These are phyloP conservation scores for Aureobasidium uvarum DNA, from an alignment of 2,329 filamentous ascomycete genomes.

Conservation along the genomic window DNA sequence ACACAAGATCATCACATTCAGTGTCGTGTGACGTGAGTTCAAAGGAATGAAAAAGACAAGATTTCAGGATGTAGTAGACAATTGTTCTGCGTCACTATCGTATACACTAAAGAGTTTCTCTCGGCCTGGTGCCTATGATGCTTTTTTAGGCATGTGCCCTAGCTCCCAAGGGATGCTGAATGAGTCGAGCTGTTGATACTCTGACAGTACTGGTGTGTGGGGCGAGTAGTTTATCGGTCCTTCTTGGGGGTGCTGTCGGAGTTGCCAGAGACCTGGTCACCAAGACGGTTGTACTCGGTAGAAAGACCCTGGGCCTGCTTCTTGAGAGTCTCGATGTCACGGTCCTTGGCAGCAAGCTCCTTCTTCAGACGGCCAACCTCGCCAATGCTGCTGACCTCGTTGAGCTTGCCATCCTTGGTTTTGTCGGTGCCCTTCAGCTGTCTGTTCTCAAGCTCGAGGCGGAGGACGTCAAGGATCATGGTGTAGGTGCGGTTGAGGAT, in stretches of 20 bases:
- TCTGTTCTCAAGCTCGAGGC: slow-evolving; percentile 90
- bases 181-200: background rate
- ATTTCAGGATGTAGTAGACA: slow-evolving; percentile 3
- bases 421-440: slow-evolving; percentile 66
- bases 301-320: slow-evolving; percentile 84
- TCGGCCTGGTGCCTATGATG: slow-evolving; percentile 13
- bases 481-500: slow-evolving; percentile 99
- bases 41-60: background rate
- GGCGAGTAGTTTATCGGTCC: slow-evolving; percentile 47
- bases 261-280: slow-evolving; percentile 70
- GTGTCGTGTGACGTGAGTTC: slow-evolving; percentile 8
- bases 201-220: background rate
- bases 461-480: slow-evolving; percentile 90
- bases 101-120: slow-evolving; percentile 6
- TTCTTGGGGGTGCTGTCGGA: slow-evolving; percentile 54
- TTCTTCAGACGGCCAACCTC: slow-evolving; percentile 69
- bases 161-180: background rate
- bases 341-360: slow-evolving; percentile 69
- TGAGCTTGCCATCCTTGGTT: slow-evolving; percentile 70
- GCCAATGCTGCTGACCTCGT: slow-evolving; percentile 68
- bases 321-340: slow-evolving; percentile 82
- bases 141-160: slow-evolving; percentile 1
- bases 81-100: slow-evolving; percentile 11
- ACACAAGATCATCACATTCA: background rate
- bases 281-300: slow-evolving; percentile 80